A percentile compares a stretch with the other conserved stretches of the same genome.
phyloP scores from a whole-genome alignment of 306 rosid species.

The Malus sylvestris region DNA sequence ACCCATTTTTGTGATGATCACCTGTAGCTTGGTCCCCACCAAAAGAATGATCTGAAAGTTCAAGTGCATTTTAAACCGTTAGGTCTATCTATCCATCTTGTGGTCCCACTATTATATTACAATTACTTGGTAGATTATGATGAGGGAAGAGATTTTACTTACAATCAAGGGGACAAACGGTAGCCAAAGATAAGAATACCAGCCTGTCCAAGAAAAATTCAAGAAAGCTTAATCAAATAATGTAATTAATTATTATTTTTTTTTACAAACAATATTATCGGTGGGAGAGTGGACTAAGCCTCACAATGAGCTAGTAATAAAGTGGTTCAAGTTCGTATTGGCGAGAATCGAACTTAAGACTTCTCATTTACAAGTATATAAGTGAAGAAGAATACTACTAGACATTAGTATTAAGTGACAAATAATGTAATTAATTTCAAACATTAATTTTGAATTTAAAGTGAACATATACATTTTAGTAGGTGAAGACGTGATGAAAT shows the following conservation, averaged over 20 bases:
- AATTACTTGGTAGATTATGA: background rate
- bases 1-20: constrained; percentile 87
- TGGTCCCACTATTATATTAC: background rate
- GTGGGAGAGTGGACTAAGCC: too few species aligned
- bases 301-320: too few species aligned
- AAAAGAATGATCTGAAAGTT: constrained; percentile 47
- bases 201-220: constrained; percentile 40
- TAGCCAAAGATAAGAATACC: constrained; percentile 70
- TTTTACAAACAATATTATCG: too few species aligned
- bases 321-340: rapidly evolving
- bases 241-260: too few species aligned
- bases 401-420: too few species aligned
- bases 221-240: background rate
- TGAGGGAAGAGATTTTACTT: constrained; percentile 23
- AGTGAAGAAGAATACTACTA: rapidly evolving
- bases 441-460: background rate
- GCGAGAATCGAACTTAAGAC: too few species aligned
- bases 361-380: rapidly evolving
- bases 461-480: background rate
- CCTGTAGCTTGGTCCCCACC: constrained; percentile 84
- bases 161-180: constrained; percentile 82
- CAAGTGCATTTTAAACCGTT: background rate
- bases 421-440: too few species aligned
- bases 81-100: background rate
- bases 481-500: background rate